Evolutionary conservation across 208 protist genomes (phyloP).

Genomic region (Leishmania martiniquensis): DNA sequence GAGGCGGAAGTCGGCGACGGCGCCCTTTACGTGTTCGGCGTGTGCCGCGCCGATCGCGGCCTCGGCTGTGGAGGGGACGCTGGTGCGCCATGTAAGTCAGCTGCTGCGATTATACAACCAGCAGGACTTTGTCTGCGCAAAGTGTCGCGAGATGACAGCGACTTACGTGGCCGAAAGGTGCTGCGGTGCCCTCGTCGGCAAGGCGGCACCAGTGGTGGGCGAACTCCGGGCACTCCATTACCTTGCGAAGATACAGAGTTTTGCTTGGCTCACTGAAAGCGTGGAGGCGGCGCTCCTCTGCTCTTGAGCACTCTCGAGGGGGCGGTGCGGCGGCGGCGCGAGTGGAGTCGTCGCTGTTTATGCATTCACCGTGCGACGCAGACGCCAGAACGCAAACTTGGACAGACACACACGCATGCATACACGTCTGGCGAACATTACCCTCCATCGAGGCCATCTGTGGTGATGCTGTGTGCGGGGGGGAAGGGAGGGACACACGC

Average conservation of each 20-base stretch:
- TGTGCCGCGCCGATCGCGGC: constrained; percentile 73
- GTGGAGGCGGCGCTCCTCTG: constrained; percentile 59
- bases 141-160: constrained; percentile 76
- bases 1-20: constrained; percentile 28
- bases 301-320: constrained; percentile 25
- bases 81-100: constrained; percentile 79
- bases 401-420: too few species aligned
- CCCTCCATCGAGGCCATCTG: background rate
- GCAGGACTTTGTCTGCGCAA: constrained; percentile 89
- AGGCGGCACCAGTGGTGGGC: constrained; percentile 42
- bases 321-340: background rate
- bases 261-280: constrained; percentile 73
- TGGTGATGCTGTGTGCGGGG: too few species aligned
- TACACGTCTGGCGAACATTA: background rate
- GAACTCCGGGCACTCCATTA: constrained; percentile 69
- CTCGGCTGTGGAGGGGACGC: constrained; percentile 64
- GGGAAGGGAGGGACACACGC: background rate
- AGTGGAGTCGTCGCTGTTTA: background rate
- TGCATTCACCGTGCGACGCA: background rate
- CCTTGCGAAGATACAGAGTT: constrained; percentile 64
- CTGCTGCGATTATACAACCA: constrained; percentile 58
- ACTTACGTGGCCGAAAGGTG: constrained; percentile 75
- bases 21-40: constrained; percentile 59
- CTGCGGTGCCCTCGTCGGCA: constrained; percentile 78
- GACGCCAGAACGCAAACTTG: background rate